These are phyloP conservation scores for Cotoneaster glaucophyllus DNA, from an alignment of 306 rosid species.

Conservation along the genomic window DNA sequence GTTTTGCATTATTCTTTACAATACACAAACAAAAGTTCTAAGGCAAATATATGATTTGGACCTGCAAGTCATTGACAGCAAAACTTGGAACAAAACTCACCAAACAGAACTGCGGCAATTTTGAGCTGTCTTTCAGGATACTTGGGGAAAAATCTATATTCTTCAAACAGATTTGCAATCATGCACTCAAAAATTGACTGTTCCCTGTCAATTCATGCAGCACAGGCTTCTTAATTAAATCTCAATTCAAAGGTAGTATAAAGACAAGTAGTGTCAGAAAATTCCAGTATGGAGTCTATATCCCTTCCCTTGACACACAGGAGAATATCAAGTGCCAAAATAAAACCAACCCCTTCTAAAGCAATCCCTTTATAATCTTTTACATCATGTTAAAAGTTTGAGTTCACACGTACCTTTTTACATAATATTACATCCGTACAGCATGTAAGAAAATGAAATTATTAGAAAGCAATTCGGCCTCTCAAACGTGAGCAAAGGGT, in stretches of 20 bases:
- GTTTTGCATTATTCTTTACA: not conserved
- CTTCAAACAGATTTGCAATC: constrained; percentile 92
- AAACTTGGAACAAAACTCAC: constrained; percentile 42
- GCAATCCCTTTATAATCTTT: not conserved
- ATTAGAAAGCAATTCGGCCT: not conserved
- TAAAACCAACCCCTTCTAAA: not conserved
- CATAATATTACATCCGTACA: not conserved
- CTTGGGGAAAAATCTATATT: constrained; percentile 87
- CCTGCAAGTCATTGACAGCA: not conserved
- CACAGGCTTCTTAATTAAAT: not conserved
- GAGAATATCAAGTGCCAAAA: not conserved
- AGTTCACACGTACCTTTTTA: not conserved
- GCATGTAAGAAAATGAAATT: not conserved
- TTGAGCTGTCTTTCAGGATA: constrained; percentile 94
- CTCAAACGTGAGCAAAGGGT: not conserved
- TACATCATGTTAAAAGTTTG: not conserved
- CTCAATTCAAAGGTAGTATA: not conserved
- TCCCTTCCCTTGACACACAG: constrained; percentile 3
- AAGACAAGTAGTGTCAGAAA: not conserved
- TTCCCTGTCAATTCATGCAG: constrained; percentile 59
- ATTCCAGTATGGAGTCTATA: not conserved
- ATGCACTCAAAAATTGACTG: constrained; percentile 78
- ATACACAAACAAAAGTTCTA: not conserved
- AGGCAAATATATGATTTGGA: not conserved
- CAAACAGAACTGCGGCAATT: constrained; percentile 91